Conservation (phyloP, 345 rosid genomes). For the Eucalyptus polybractea region DNA sequence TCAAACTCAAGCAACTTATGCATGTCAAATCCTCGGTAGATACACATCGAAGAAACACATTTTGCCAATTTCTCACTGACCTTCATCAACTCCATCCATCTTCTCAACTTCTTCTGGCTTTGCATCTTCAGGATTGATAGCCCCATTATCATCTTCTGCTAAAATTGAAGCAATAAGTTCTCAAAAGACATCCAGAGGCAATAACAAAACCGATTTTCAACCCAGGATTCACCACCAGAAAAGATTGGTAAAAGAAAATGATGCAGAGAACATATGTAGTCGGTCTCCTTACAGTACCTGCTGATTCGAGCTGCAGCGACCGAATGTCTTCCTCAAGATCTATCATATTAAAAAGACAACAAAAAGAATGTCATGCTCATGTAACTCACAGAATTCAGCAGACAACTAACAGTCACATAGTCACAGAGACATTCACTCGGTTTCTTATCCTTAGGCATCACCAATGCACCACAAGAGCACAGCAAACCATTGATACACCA, state of each 20-base stretch:
- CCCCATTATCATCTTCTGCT: constrained; percentile 37
- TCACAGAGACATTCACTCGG: not conserved
- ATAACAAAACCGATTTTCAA: not conserved
- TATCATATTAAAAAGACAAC: not conserved
- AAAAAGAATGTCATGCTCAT: not conserved
- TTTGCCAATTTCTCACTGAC: constrained; percentile 12
- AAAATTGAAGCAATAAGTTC: constrained; percentile 2
- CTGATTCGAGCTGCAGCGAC: constrained; percentile 45
- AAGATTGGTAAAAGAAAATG: not conserved
- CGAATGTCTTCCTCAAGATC: constrained; percentile 66
- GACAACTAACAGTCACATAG: not conserved
- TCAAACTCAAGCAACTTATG: not conserved
- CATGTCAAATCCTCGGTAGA: not conserved
- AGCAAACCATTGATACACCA: not conserved
- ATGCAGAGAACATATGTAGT: not conserved
- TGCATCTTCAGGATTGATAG: constrained; percentile 12
- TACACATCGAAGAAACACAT: not conserved
- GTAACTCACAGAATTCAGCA: not conserved
- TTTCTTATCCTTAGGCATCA: not conserved
- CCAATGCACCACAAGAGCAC: not conserved
- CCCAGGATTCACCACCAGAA: not conserved
- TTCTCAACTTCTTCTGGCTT: constrained; percentile 20
- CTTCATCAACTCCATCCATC: constrained; percentile 36
- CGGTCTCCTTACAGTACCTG: constrained; percentile 14
- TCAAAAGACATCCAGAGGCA: not conserved